phyloP scores from a whole-genome alignment of 2,329 filamentous ascomycete species.

The Colletotrichum sp. region DNA sequence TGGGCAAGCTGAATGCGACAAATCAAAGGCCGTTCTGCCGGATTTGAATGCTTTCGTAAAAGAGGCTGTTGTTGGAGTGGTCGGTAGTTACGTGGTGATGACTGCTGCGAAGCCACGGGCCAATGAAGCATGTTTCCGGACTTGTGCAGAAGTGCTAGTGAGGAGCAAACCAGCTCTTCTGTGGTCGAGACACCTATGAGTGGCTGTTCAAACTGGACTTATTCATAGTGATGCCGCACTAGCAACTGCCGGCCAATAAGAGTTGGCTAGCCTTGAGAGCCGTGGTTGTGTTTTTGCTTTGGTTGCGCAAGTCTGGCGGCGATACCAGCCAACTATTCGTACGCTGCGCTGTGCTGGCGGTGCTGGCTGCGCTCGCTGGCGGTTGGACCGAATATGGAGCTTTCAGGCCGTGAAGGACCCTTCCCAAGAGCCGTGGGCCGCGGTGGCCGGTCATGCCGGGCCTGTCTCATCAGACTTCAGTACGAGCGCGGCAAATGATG shows the following conservation, averaged over 20 bases:
- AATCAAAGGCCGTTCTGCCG: background rate
- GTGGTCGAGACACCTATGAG: background rate
- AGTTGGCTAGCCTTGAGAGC: background rate
- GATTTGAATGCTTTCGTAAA: constrained; percentile 8
- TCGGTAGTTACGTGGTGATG: background rate
- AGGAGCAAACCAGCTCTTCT: background rate
- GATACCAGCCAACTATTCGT: background rate
- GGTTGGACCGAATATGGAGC: background rate
- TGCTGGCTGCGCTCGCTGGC: background rate
- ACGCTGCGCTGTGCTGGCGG: background rate
- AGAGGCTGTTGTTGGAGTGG: background rate
- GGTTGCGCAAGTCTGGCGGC: background rate
- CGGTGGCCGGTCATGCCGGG: constrained; percentile 1
- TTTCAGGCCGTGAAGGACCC: background rate
- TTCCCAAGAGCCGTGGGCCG: background rate
- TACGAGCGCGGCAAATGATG: constrained; percentile 3
- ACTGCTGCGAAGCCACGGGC: background rate
- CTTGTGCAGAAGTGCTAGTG: background rate
- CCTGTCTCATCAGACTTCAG: constrained; percentile 8
- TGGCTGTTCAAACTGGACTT: background rate
- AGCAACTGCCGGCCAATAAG: background rate
- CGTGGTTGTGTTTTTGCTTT: background rate
- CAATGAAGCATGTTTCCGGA: background rate
- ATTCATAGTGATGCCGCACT: background rate
- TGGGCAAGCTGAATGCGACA: background rate